phyloP scores from a whole-genome alignment of 441 rosid genomes.

The Hura crepitans region DNA sequence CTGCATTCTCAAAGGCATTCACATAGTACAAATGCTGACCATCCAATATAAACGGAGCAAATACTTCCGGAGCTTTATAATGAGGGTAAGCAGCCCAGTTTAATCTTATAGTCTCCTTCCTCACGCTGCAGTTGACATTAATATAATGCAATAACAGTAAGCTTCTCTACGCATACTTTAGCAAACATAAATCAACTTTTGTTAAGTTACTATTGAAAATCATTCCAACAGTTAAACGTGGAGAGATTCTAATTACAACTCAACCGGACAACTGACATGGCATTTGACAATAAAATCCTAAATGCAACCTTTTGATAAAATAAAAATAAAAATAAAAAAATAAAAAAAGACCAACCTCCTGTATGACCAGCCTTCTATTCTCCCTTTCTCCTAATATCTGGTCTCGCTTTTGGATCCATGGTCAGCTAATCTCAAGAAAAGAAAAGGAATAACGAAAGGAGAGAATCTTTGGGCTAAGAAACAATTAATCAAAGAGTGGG shows the following conservation, averaged over 20 bases:
- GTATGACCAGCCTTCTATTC: too few species aligned
- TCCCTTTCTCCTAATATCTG: too few species aligned
- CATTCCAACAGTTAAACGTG: not conserved
- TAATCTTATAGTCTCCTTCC: conserved; percentile 60
- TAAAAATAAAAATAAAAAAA: not conserved
- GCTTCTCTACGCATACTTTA: not conserved
- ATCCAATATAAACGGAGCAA: conserved; percentile 78
- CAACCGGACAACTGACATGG: not conserved
- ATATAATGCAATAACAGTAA: conserved; percentile 14
- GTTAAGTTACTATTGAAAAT: not conserved
- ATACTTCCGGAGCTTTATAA: conserved; percentile 76
- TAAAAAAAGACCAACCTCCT: too few species aligned
- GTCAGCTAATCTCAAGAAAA: too few species aligned
- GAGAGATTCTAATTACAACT: not conserved
- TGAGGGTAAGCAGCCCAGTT: conserved; percentile 96
- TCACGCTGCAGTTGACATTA: conserved; percentile 33
- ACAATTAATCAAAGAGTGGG: too few species aligned
- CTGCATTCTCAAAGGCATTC: conserved; percentile 87
- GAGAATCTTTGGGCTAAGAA: too few species aligned
- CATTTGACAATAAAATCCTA: not conserved
- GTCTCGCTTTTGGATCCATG: too few species aligned
- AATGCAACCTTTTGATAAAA: not conserved
- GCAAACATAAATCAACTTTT: not conserved
- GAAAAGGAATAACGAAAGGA: too few species aligned
- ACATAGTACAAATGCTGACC: conserved; percentile 70